Base-by-base conservation (phyloP, 2,329 filamentous ascomycete species). In the Metarhizium anisopliae region DNA sequence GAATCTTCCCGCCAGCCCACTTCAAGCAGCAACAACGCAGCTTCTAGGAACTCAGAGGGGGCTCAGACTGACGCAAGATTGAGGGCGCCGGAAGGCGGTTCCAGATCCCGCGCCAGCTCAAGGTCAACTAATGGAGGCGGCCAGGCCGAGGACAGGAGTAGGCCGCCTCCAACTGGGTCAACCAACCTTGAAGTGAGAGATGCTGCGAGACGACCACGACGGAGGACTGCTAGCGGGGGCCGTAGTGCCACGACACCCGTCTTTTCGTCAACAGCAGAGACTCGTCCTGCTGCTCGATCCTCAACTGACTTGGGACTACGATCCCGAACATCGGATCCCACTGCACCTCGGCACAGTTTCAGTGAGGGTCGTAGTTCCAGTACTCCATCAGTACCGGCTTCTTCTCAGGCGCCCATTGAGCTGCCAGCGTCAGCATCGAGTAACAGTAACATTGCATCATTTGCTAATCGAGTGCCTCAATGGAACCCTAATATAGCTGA, bases 221-320 rank as follows among this genome's bases (percentile, higher is more conserved):
- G 78, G 53, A 72, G 80, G 47, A 80, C 80, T 1, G 74, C 77
- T 1, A 85, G 82, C 60, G 75, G 74, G 7, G 72, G 75, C n/a
- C 77, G 82, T 52, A 82, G 79, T 59, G 72, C 77, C 6, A 84
- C 80, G 6, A 69, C 77, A 2, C 77, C 80, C 2, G 62, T 72
- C 18, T 70, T 71, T 52, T 68, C 72, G 16, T 68, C 73, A 2
- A 66, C 74, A 45, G 64, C 74, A 32, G 73, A 79, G 13, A 65
- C 72, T 30, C 72, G 76, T 53, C 77, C 79, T 47, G 78, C 81
- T 13, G 75, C 80, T 25, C 79, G 81, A 25, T 89, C 87, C 18
- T 81, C 85, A 50, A 87, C 82, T 2, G 87, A 91, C 64, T 71
- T 90, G 8, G 70, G 72, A 2, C 59, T 75, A 5, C 73, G 75